Evolutionary conservation across 352 stramenopile genomes (phyloP).

Genomic region (Phytophthora pini): DNA sequence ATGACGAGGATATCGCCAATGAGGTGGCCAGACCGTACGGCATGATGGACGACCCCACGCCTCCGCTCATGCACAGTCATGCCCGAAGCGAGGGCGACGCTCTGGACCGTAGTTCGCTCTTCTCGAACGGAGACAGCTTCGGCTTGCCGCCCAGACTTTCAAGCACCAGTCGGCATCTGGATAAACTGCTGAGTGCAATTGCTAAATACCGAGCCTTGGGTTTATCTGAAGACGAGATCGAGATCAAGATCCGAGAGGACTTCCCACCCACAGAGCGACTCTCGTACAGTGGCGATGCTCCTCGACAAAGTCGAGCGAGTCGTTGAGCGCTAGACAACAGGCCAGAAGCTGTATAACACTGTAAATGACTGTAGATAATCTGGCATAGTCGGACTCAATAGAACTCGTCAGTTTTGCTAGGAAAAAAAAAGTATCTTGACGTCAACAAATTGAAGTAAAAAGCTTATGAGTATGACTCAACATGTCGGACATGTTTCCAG

Average conservation of each 20-base stretch:
- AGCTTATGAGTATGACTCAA: too few relatives aligned
- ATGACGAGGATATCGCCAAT: constrained; percentile 79
- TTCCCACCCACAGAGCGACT: constrained; percentile 61
- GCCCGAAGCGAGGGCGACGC: constrained; percentile 33
- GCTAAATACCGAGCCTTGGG: constrained; percentile 66
- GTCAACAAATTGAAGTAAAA: too few relatives aligned
- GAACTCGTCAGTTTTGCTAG: constrained; percentile 28
- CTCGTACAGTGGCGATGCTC: constrained; percentile 25
- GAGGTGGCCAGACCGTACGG: constrained; percentile 69
- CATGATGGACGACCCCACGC: constrained; percentile 38
- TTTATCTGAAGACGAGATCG: constrained; percentile 70
- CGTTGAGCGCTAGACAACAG: constrained; percentile 15
- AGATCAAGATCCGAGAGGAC: constrained; percentile 65
- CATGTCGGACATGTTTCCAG: too few relatives aligned
- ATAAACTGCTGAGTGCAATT: constrained; percentile 65
- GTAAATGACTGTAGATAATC: constrained; percentile 41
- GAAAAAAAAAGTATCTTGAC: not conserved
- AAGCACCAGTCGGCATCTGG: constrained; percentile 66
- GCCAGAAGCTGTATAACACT: constrained; percentile 27
- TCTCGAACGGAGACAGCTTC: constrained; percentile 62
- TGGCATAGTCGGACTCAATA: constrained; percentile 26
- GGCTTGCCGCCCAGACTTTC: constrained; percentile 63
- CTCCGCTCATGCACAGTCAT: constrained; percentile 34
- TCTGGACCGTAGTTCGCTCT: constrained; percentile 50
- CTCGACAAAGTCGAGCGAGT: constrained; percentile 28